Evolutionary conservation across 2,329 filamentous ascomycete species (phyloP).

Genomic region (Neopestalotiopsis sp.): DNA sequence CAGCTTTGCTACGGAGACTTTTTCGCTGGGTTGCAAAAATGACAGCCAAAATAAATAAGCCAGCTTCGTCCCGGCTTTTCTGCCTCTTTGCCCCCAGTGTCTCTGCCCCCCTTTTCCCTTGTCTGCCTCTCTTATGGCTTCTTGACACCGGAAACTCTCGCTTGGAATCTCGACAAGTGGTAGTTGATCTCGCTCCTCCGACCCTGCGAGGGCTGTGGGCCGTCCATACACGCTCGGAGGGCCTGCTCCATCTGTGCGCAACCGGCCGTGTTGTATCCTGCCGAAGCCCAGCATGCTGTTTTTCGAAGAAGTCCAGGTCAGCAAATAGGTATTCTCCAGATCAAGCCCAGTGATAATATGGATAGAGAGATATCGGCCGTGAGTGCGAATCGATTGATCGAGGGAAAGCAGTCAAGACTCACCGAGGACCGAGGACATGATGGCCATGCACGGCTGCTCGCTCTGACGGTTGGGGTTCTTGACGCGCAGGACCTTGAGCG

Average conservation of each 20-base stretch:
- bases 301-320: not conserved
- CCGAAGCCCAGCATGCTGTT: conserved; percentile 80
- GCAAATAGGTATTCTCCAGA: too few species aligned
- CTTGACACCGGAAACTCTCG: conserved; percentile 58
- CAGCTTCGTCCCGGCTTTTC: too few species aligned
- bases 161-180: conserved; percentile 82
- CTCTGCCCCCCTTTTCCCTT: too few species aligned
- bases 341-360: too few species aligned
- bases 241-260: conserved; percentile 65
- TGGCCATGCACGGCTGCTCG: conserved; percentile 58
- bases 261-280: conserved; percentile 68
- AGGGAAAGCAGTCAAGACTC: conserved; percentile 27
- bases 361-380: too few species aligned
- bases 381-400: too few species aligned
- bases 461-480: conserved; percentile 55
- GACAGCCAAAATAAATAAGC: too few species aligned
- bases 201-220: conserved; percentile 57
- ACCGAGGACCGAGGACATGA: conserved; percentile 66
- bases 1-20: too few species aligned
- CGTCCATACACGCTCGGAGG: conserved; percentile 80
- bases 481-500: conserved; percentile 60
- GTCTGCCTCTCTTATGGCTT: conserved; percentile 7
- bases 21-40: too few species aligned
- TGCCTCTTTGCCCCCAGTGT: too few species aligned
- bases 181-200: conserved; percentile 89